Conservation (phyloP, 306 rosid species). For the Casuarina cunninghamiana region DNA sequence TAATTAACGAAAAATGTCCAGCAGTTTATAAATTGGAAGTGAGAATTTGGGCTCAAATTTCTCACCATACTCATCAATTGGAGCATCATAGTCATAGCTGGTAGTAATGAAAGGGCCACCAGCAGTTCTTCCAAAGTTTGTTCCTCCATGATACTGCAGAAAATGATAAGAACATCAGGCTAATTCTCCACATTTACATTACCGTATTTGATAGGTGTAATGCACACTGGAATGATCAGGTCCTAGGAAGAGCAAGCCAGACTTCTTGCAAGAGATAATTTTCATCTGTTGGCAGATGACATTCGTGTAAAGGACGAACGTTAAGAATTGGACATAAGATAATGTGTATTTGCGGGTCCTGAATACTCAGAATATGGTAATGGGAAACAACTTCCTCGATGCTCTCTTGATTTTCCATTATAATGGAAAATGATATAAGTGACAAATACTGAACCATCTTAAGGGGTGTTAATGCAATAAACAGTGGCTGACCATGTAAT, state of each 20-base stretch:
- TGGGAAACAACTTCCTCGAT: too few relatives aligned
- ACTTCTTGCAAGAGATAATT: background rate
- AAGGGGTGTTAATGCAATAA: background rate
- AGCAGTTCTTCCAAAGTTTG: slow-evolving; percentile 52
- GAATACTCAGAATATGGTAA: too few relatives aligned
- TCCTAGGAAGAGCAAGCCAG: background rate
- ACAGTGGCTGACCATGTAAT: slow-evolving; percentile 72
- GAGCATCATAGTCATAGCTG: slow-evolving; percentile 61
- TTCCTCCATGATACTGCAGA: slow-evolving; percentile 53
- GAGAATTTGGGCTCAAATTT: background rate
- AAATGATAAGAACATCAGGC: background rate
- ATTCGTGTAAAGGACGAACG: background rate
- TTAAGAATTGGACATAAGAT: background rate
- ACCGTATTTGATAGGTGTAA: background rate
- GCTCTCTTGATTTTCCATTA: background rate
- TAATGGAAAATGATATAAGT: background rate
- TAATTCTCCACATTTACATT: background rate
- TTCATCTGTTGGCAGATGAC: background rate
- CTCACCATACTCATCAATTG: slow-evolving; percentile 57
- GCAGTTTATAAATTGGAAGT: background rate
- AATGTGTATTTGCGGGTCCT: too few relatives aligned
- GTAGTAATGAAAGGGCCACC: slow-evolving; percentile 58
- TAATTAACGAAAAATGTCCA: background rate
- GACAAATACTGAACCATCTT: background rate
- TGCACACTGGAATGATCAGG: background rate